Evolutionary conservation across 331 rosid genomes (phyloP).

Genomic region (Spiraea crenata): DNA sequence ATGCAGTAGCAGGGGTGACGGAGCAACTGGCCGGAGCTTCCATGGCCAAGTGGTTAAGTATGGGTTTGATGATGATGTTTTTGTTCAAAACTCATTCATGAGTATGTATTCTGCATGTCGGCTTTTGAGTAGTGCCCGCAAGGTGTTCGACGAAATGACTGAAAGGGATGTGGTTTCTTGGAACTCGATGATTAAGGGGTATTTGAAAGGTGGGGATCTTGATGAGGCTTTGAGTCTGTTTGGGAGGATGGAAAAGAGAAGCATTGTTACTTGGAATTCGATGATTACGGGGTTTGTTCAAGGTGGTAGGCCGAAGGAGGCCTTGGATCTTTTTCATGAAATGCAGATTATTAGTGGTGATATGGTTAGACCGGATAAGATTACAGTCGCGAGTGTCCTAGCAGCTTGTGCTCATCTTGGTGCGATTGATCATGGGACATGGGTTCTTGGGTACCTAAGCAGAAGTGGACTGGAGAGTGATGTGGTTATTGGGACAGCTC

Average conservation of each 20-base stretch:
- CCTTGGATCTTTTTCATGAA: slow-evolving; percentile 64
- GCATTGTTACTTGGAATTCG: slow-evolving; percentile 72
- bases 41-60: slow-evolving; percentile 60
- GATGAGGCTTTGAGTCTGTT: slow-evolving; percentile 55
- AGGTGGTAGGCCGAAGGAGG: slow-evolving; percentile 66
- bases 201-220: slow-evolving; percentile 52
- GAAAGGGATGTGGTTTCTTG: slow-evolving; percentile 62
- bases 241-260: slow-evolving; percentile 46
- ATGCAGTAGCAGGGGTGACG: slow-evolving; percentile 38
- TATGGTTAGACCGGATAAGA: slow-evolving; percentile 54
- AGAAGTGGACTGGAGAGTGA: slow-evolving; percentile 56
- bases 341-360: slow-evolving; percentile 48
- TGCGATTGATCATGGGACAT: slow-evolving; percentile 64
- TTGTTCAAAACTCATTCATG: slow-evolving; percentile 59
- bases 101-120: slow-evolving; percentile 48
- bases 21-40: slow-evolving; percentile 40
- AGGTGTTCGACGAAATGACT: slow-evolving; percentile 67
- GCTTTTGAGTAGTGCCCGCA: slow-evolving; percentile 36
- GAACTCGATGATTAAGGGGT: slow-evolving; percentile 72
- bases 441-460: slow-evolving; percentile 64
- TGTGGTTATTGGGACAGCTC: slow-evolving; percentile 73
- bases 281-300: slow-evolving; percentile 72
- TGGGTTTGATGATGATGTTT: slow-evolving; percentile 51
- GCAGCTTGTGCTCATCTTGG: slow-evolving; percentile 81
- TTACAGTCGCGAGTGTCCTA: slow-evolving; percentile 69